Conservation (phyloP, 2,329 filamentous ascomycete genomes). For the Xylariaceae sp. region DNA sequence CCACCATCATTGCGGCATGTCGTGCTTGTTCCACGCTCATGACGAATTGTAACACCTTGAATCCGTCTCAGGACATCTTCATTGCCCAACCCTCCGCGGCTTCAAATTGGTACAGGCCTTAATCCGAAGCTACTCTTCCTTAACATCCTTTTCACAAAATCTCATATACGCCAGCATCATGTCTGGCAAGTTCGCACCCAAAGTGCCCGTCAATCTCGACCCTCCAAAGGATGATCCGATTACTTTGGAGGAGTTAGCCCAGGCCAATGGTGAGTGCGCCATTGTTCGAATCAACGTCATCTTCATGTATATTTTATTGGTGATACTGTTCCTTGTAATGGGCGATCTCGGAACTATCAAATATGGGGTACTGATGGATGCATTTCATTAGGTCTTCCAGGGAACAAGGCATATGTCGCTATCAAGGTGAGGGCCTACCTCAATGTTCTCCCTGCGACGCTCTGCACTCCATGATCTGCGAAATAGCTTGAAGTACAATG, state of each 20-base stretch:
- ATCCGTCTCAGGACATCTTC: too few relatives aligned
- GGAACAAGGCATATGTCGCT: slow-evolving; percentile 64
- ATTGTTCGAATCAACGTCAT: neutral
- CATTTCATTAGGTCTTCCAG: slow-evolving; percentile 56
- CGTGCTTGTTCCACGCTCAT: too few relatives aligned
- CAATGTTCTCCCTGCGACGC: slow-evolving; percentile 26
- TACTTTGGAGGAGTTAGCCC: slow-evolving; percentile 71
- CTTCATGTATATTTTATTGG: neutral
- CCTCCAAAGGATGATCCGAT: slow-evolving; percentile 89
- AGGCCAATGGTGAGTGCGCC: slow-evolving; percentile 70
- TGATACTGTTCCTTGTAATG: too few relatives aligned
- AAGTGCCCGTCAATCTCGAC: slow-evolving; percentile 69
- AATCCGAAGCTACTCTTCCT: too few relatives aligned
- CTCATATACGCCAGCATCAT: slow-evolving; percentile 35
- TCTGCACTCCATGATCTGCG: slow-evolving; percentile 22
- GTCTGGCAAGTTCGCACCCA: slow-evolving; percentile 73
- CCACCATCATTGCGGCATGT: too few relatives aligned
- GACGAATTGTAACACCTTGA: too few relatives aligned
- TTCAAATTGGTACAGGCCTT: too few relatives aligned
- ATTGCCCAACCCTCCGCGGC: too few relatives aligned
- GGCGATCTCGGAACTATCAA: too few relatives aligned
- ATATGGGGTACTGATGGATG: slow-evolving; percentile 1
- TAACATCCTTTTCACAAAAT: slow-evolving; percentile 1
- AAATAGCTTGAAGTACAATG: neutral
- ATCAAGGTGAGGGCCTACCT: slow-evolving; percentile 55